A percentile compares a stretch with the other conserved stretches of the same genome.
Conservation (phyloP, 768 basidiomycete species). For the Tulasnella sp. region DNA sequence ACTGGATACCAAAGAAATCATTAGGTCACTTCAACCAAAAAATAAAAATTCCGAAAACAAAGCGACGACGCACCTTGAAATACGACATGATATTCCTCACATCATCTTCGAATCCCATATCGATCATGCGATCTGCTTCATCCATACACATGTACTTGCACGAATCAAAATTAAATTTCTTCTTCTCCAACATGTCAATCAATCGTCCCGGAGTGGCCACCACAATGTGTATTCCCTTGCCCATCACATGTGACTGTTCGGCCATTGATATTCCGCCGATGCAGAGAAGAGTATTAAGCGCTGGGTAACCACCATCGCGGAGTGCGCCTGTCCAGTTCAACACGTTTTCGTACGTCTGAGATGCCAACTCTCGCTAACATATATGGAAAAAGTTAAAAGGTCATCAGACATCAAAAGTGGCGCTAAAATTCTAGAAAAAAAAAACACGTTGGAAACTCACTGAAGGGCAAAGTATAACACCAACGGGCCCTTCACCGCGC, state of each 20-base stretch:
- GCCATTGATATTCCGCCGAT: conserved; percentile 98
- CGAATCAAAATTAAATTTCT: conserved; percentile 76
- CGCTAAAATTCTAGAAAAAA: background rate
- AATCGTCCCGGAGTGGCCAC: conserved; percentile 93
- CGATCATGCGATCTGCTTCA: conserved; percentile 98
- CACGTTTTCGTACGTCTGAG: conserved; percentile 93
- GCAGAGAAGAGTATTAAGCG: conserved; percentile 75
- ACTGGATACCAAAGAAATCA: conserved; percentile 35
- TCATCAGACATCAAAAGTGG: background rate
- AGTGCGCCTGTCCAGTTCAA: conserved; percentile 73
- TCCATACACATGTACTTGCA: conserved; percentile 99
- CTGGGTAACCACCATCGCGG: conserved; percentile 73
- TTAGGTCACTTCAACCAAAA: conserved; percentile 1
- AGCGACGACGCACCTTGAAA: conserved; percentile 56
- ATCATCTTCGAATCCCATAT: conserved; percentile 97
- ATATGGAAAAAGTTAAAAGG: background rate
- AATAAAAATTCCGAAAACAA: background rate
- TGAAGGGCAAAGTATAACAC: conserved; percentile 89
- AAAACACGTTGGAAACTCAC: conserved; percentile 18
- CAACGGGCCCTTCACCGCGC: conserved; percentile 94
- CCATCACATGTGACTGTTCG: conserved; percentile 86
- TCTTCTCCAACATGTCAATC: conserved; percentile 98
- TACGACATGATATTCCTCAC: conserved; percentile 98
- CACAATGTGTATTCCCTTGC: conserved; percentile 86
- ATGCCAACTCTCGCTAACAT: conserved; percentile 67